phyloP scores from a whole-genome alignment of 129 eudicot genomes.

The Helianthus annuus region DNA sequence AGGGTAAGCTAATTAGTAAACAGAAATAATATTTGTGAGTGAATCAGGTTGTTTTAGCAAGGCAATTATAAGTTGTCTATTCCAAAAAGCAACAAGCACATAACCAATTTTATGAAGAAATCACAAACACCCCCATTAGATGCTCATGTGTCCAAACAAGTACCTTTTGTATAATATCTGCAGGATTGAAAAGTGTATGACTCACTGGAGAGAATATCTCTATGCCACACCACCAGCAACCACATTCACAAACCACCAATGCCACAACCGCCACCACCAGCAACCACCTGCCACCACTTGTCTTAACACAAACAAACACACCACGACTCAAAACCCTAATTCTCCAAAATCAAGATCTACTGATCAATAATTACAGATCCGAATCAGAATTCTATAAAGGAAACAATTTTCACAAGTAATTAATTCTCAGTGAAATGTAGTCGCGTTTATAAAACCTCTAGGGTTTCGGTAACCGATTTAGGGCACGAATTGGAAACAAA shows the following conservation, averaged over 20 bases:
- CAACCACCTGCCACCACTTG: too few relatives aligned
- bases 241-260: too few relatives aligned
- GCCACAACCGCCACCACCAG: too few relatives aligned
- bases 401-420: slow-evolving; percentile 16
- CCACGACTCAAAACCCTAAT: slow-evolving; percentile 31
- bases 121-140: background rate
- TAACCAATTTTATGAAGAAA: background rate
- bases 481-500: background rate
- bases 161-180: slow-evolving; percentile 75
- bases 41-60: too few relatives aligned
- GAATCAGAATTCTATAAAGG: slow-evolving; percentile 25
- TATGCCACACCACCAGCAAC: too few relatives aligned
- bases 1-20: too few relatives aligned
- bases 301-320: too few relatives aligned
- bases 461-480: slow-evolving; percentile 6
- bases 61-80: background rate
- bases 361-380: background rate
- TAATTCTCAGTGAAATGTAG: slow-evolving; percentile 25
- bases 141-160: slow-evolving; percentile 8
- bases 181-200: slow-evolving; percentile 91
- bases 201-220: slow-evolving; percentile 87
- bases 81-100: too few relatives aligned
- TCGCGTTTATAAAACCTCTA: slow-evolving; percentile 7
- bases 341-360: background rate
- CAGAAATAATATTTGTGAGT: too few relatives aligned